Percentiles rank a stretch among this genome's conserved stretches.
These are phyloP conservation scores for Tuber calosporum DNA, from an alignment of 495 filamentous ascomycete species.

Conservation along the genomic window DNA sequence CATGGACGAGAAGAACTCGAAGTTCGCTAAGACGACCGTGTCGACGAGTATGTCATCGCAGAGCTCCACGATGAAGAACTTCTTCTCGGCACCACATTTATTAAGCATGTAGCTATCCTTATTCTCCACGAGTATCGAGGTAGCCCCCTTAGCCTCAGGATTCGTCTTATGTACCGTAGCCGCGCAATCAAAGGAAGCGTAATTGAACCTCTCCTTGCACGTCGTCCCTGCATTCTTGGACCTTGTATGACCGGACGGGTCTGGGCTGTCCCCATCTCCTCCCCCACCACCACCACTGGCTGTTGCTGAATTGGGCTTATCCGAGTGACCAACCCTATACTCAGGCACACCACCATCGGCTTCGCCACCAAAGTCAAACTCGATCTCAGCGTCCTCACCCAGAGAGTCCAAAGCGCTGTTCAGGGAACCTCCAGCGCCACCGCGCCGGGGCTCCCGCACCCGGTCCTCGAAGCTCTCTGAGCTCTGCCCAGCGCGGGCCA, in stretches of 20 bases:
- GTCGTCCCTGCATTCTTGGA: slow-evolving; percentile 92
- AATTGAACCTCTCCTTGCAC: slow-evolving; percentile 91
- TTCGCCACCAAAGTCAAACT: slow-evolving; percentile 67
- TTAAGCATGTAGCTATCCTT: slow-evolving; percentile 99
- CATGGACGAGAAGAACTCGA: slow-evolving; percentile 94
- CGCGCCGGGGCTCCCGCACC: slow-evolving; percentile 44
- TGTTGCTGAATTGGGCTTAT: slow-evolving; percentile 38
- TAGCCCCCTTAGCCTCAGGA: slow-evolving; percentile 69
- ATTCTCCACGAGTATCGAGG: slow-evolving; percentile 83
- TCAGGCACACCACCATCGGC: slow-evolving; percentile 33
- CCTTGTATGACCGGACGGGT: slow-evolving; percentile 47
- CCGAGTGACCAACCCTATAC: slow-evolving; percentile 46
- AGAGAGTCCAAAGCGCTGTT: slow-evolving; percentile 60
- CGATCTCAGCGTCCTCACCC: slow-evolving; percentile 85
- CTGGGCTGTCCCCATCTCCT: slow-evolving; percentile 48
- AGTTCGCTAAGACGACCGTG: slow-evolving; percentile 92
- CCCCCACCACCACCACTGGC: slow-evolving; percentile 45
- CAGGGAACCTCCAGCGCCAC: slow-evolving; percentile 43
- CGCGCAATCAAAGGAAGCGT: slow-evolving; percentile 92
- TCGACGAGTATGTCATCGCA: slow-evolving; percentile 92
- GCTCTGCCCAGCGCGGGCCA: slow-evolving; percentile 78
- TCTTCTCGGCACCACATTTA: slow-evolving; percentile 76
- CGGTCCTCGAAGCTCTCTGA: slow-evolving; percentile 61
- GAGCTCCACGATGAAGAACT: slow-evolving; percentile 84
- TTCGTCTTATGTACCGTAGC: slow-evolving; percentile 91